A percentile compares a stretch with the other conserved stretches of the same genome.
Evolutionary conservation across 169 alveolate species (phyloP).

Genomic region (Cryptosporidium andersoni): DNA sequence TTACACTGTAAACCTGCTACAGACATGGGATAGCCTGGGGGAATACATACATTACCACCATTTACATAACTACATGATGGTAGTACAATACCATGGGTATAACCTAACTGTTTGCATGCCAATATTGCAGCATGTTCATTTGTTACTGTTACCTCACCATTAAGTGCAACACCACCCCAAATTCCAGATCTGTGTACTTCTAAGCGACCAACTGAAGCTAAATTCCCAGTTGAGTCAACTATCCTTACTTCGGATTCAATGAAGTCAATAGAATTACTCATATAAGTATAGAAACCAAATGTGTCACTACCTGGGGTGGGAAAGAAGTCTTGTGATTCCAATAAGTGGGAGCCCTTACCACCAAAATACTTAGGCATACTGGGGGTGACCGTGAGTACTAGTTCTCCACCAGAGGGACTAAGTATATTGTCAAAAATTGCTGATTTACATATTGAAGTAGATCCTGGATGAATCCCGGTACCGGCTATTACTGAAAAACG

Average conservation of each 20-base stretch:
- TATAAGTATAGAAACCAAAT: slow-evolving; percentile 74
- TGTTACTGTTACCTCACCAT: slow-evolving; percentile 54
- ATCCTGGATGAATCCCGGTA: slow-evolving; percentile 84
- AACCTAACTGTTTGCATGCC: slow-evolving; percentile 62
- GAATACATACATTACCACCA: slow-evolving; percentile 66
- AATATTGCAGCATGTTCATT: slow-evolving; percentile 68
- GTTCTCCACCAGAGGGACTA: slow-evolving; percentile 86
- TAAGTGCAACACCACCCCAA: slow-evolving; percentile 76
- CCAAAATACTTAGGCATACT: slow-evolving; percentile 79
- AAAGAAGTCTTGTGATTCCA: slow-evolving; percentile 75
- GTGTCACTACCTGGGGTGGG: slow-evolving; percentile 74
- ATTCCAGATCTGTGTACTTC: slow-evolving; percentile 74
- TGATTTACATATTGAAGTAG: slow-evolving; percentile 87
- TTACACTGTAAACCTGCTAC: slow-evolving; percentile 68
- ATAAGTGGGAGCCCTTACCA: slow-evolving; percentile 62
- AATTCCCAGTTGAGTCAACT: slow-evolving; percentile 84
- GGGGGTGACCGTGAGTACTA: slow-evolving; percentile 81
- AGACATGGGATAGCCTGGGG: slow-evolving; percentile 64
- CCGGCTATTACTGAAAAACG: slow-evolving; percentile 82
- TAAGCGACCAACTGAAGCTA: slow-evolving; percentile 76
- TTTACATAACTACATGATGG: slow-evolving; percentile 63
- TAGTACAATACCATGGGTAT: slow-evolving; percentile 34
- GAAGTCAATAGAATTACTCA: slow-evolving; percentile 84
- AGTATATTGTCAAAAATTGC: slow-evolving; percentile 87
- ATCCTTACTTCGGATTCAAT: slow-evolving; percentile 84